Evolutionary conservation across 2,329 filamentous ascomycete species (phyloP).

Genomic region (Harringtonia lauricola): DNA sequence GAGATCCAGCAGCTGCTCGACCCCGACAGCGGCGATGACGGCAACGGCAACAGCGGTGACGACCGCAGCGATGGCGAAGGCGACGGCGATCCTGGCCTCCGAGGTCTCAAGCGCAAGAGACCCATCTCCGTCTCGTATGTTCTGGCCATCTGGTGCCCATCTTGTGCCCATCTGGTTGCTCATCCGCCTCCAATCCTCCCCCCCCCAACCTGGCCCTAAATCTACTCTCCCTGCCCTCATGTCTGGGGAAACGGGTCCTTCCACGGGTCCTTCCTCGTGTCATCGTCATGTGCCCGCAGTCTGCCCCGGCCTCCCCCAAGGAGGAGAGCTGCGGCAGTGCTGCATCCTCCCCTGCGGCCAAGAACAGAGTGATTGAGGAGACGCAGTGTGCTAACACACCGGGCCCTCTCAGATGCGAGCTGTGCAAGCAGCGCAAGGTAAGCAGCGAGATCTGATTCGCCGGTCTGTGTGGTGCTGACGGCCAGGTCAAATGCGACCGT

Average conservation of each 20-base stretch:
- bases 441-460: conserved; percentile 10
- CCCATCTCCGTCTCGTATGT: conserved; percentile 49
- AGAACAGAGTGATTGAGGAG: too few species aligned
- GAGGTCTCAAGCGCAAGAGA: conserved; percentile 40
- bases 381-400: conserved; percentile 22
- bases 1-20: conserved; percentile 7
- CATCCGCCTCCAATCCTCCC: too few species aligned
- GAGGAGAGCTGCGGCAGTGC: background rate
- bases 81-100: conserved; percentile 27
- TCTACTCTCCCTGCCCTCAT: conserved; percentile 1
- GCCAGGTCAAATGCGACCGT: conserved; percentile 62
- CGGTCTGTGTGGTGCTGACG: background rate
- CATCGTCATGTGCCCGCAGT: background rate
- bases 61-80: conserved; percentile 2
- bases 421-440: conserved; percentile 75
- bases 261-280: background rate
- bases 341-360: background rate
- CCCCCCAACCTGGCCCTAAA: background rate
- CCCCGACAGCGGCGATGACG: conserved; percentile 19
- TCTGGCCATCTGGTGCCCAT: too few species aligned
- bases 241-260: too few species aligned
- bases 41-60: conserved; percentile 37
- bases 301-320: conserved; percentile 3
- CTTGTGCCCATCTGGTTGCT: too few species aligned
- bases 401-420: conserved; percentile 48